Evolutionary conservation across 192 early-diverging fungal genomes (phyloP), one percentile per base, ranked within the genome.

Genomic region (Backusella parvicylindrica): DNA sequence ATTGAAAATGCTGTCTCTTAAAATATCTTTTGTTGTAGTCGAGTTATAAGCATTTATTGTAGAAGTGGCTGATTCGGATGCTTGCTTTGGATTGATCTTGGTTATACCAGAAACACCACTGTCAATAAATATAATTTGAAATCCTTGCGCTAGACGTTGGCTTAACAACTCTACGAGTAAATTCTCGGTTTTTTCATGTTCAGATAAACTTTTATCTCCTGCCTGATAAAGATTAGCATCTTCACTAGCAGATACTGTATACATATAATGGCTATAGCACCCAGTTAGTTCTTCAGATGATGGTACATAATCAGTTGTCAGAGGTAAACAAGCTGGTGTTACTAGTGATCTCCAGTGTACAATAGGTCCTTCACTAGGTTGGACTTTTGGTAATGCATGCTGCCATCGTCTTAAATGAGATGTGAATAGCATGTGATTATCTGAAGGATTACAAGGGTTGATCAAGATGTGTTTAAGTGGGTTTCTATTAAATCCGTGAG

Each of bases 111-210:
- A 73, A 32, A 43, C 68, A 1, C 71, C 47, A 13, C 77, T 75
- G 30, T 82, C 77, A 12, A 89, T 86, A 33, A n/a, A 33, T 68
- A 97, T 91, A 13, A 98, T 84, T 81, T 97, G 96, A 77, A 95
- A 98, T 28, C 96, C 96, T 79, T 99, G 95, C 40, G 91, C 86
- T 43, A 99, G 75, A n/a, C 97, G 88, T 81, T 96, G 95, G 33
- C 88, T 88, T 11, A 98, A 88, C 79, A 99, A 86, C 80, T 98
- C 96, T 26, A 88, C 86, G 37, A 98, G 84, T 40, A 97, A 83
- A 18, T 79, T 84, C 67, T 84, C 86, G 8, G 86, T 87, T 72
- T 84, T 72, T 69, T 81, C 72, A 56, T 85, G 56, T 64, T 79
- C 70, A 21, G 81, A 69, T 72, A 80, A n/a, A 64, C 47, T 64